Percentiles rank a stretch among this genome's conserved stretches.
Conservation (phyloP, 1,284 basidiomycete species). For the Athelia psychrophila region DNA sequence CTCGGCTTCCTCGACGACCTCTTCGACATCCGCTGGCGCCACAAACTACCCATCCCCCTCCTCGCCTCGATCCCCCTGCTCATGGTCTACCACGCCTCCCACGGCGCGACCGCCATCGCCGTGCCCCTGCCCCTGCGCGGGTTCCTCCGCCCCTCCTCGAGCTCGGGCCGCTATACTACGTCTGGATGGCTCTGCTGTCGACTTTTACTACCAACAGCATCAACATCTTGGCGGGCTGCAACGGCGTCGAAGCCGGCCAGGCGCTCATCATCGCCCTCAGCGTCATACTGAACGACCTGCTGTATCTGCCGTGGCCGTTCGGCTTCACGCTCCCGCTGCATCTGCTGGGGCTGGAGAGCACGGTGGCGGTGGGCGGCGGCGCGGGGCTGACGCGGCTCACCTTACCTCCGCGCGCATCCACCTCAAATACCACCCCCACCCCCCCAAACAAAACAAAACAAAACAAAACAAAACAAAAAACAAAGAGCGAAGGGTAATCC, state of each 20-base stretch:
- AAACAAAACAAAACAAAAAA: too few relatives aligned
- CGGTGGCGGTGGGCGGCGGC: constrained; percentile 71
- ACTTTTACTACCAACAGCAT: constrained; percentile 98
- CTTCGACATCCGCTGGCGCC: constrained; percentile 98
- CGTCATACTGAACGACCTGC: constrained; percentile 87
- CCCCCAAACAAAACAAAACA: too few relatives aligned
- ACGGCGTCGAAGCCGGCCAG: constrained; percentile 94
- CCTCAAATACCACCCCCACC: constrained; percentile 88
- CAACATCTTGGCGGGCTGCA: constrained; percentile 98
- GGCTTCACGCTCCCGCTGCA: constrained; percentile 69
- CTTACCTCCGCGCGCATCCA: constrained; percentile 83
- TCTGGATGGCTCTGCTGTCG: constrained; percentile 95
- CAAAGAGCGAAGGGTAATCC: too few relatives aligned
- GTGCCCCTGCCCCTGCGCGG: constrained; percentile 79
- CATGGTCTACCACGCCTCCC: constrained; percentile 95
- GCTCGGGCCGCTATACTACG: constrained; percentile 88
- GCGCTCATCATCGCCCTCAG: constrained; percentile 91
- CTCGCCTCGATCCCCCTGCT: constrained; percentile 94
- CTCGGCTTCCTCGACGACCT: constrained; percentile 97
- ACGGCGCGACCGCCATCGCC: constrained; percentile 92
- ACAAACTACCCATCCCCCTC: constrained; percentile 96
- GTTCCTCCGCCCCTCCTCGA: constrained; percentile 60
- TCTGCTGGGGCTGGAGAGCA: constrained; percentile 60
- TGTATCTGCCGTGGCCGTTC: constrained; percentile 86
- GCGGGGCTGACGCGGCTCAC: constrained; percentile 82